Base-by-base conservation (phyloP, 164 flowering plant species). In the Saururus chinensis region DNA sequence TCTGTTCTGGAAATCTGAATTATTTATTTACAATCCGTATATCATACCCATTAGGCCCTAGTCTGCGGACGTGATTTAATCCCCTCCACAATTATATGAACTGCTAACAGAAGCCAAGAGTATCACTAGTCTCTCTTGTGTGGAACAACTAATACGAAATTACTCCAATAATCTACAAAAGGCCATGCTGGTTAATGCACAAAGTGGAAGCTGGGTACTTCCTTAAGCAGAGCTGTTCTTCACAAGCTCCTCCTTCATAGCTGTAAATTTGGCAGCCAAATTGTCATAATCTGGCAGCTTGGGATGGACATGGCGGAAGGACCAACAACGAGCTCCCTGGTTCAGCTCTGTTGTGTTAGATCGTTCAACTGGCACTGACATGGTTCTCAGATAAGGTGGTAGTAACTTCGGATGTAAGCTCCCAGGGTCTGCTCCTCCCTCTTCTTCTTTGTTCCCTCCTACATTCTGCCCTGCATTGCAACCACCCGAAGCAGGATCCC, bases 271-370 rank as follows among this genome's bases (percentile, higher is more conserved):
- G 17, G 89, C 85, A 25, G 76, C 77, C 55, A 91, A 67, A 10
- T 84, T 89, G 58, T 85, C 91, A 52, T 80, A 91, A 35, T 91
- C 89, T 0, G 97, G 96, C 66, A 88, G 74, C 79, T 84, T 88
- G 0, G 98, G 98, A 60, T 91, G 98, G 41, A 88, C 83, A 67
- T 84, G 87, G 51, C 71, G 62, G 40, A 70, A 72, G 4, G 92
- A 82, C 55, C 57, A 67, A 5, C 79, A 75, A 60, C 89, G 62
- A 0, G 19, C 0, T 35, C 76, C 45, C 16, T 73, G 70, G 9
- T 7, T 70, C 9, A 5, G 54, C 4, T 13, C 20, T 9, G 16
- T 10, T 2, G 53, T 68, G 54, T 71, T 76, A 11, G 75, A 67
- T 56, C 82, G 61, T 41, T 72, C 77, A 22, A 65, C 64, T 4